These are phyloP conservation scores for Endoconidiophora polonica DNA, from an alignment of 2,329 filamentous ascomycete species.

Conservation along the genomic window DNA sequence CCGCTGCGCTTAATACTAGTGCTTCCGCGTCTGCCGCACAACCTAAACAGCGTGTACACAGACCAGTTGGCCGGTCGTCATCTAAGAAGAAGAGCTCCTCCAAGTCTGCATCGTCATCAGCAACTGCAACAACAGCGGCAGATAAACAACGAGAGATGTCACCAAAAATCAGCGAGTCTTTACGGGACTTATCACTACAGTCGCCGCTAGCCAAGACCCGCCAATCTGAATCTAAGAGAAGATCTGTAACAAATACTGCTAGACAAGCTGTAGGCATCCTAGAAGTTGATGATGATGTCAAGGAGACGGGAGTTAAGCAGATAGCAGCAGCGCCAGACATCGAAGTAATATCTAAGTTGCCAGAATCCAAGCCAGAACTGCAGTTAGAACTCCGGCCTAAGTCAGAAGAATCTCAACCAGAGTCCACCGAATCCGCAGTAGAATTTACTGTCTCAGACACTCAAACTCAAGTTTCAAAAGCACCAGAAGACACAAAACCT, in stretches of 20 bases:
- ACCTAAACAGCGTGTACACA: background rate
- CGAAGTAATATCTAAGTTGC: no score
- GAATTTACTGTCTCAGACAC: background rate
- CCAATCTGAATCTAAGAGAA: background rate
- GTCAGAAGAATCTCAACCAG: background rate
- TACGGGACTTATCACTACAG: constrained; percentile 3
- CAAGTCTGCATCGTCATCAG: background rate
- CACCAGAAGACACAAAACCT: background rate
- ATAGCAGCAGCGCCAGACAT: no score
- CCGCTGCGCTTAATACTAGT: no score
- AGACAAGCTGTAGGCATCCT: no score
- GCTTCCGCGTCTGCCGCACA: no score
- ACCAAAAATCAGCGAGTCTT: background rate
- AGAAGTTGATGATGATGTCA: background rate
- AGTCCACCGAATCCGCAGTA: background rate
- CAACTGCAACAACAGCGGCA: background rate
- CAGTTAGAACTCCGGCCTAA: background rate
- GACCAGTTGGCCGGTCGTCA: background rate
- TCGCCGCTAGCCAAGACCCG: background rate
- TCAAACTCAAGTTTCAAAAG: background rate
- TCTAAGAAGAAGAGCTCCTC: background rate
- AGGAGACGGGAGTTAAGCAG: background rate
- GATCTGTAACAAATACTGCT: no score
- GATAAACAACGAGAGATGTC: background rate
- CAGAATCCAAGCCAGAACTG: background rate